phyloP scores from a whole-genome alignment of 768 basidiomycete species.

The Cubamyces sp. region DNA sequence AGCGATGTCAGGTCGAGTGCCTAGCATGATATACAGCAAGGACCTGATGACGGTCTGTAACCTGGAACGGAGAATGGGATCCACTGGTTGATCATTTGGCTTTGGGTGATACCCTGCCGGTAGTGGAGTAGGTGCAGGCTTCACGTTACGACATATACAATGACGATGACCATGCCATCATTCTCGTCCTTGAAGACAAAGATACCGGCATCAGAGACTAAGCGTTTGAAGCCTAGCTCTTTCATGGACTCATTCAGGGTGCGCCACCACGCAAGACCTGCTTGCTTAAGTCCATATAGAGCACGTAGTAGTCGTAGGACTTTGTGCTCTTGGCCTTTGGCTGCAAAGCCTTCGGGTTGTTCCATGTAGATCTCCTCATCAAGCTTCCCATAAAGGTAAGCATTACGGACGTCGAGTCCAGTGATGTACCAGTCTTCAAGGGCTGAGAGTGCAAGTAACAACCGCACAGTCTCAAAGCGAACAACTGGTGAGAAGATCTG shows the following conservation, averaged over 20 bases:
- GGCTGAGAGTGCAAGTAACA: slow-evolving; percentile 34
- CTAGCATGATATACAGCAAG: slow-evolving; percentile 24
- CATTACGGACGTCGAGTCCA: slow-evolving; percentile 32
- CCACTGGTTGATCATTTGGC: background rate
- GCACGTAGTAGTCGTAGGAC: slow-evolving; percentile 33
- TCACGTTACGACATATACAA: too few species aligned
- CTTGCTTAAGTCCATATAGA: slow-evolving; percentile 43
- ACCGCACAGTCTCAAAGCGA: slow-evolving; percentile 26
- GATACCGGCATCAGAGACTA: too few species aligned
- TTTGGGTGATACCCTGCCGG: background rate
- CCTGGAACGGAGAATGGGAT: slow-evolving; percentile 5
- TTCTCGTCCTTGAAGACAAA: too few species aligned
- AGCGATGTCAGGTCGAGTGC: slow-evolving; percentile 44
- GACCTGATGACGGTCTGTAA: slow-evolving; percentile 16
- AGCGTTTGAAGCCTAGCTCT: too few species aligned
- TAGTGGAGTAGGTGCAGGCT: slow-evolving; percentile 1
- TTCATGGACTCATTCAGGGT: too few species aligned
- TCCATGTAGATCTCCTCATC: slow-evolving; percentile 37
- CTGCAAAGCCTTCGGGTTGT: slow-evolving; percentile 29
- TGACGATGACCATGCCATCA: too few species aligned
- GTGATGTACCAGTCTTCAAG: slow-evolving; percentile 30
- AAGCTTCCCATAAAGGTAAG: slow-evolving; percentile 36
- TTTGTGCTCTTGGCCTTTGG: slow-evolving; percentile 21
- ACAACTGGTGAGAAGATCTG: slow-evolving; percentile 39
- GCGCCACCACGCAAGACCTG: too few species aligned